Percentiles rank a stretch among this genome's conserved stretches.
These are phyloP conservation scores for Pseudonitzschia pungens DNA, from an alignment of 108 stramenopile species.

Conservation along the genomic window DNA sequence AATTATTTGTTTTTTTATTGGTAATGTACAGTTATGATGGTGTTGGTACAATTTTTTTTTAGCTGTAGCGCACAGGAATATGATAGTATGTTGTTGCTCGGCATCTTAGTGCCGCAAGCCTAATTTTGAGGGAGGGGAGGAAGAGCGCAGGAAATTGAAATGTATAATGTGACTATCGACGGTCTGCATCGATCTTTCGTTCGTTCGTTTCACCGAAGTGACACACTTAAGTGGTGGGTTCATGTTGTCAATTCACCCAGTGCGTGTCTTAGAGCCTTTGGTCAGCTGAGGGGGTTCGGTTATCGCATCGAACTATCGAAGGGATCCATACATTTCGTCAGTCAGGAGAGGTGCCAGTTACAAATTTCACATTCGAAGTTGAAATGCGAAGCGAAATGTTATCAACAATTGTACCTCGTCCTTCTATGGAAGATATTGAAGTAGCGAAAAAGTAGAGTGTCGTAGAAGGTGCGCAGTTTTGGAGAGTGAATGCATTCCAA, in stretches of 20 bases:
- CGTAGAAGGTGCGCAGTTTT: neutral
- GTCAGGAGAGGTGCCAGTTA: too few species aligned
- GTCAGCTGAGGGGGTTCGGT: neutral
- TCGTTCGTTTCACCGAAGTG: neutral
- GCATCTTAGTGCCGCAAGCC: neutral
- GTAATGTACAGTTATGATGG: neutral
- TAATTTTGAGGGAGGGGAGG: neutral
- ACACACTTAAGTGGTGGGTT: neutral
- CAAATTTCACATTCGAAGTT: too few species aligned
- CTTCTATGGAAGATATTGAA: neutral
- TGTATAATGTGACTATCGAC: neutral
- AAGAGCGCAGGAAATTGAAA: slow-evolving; percentile 1
- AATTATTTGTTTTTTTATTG: neutral
- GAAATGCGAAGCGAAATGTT: neutral
- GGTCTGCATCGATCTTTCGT: neutral
- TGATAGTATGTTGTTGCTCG: neutral
- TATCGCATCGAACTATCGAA: neutral
- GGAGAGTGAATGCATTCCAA: neutral
- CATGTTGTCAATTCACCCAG: neutral
- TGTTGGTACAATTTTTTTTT: slow-evolving; percentile 1
- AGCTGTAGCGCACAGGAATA: neutral
- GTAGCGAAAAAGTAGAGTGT: slow-evolving; percentile 7
- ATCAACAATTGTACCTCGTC: neutral
- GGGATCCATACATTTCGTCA: neutral
- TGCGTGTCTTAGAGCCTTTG: slow-evolving; percentile 15